phyloP scores from a whole-genome alignment of 371 early-diverging fungal genomes.

The Mucor circinelloides region DNA sequence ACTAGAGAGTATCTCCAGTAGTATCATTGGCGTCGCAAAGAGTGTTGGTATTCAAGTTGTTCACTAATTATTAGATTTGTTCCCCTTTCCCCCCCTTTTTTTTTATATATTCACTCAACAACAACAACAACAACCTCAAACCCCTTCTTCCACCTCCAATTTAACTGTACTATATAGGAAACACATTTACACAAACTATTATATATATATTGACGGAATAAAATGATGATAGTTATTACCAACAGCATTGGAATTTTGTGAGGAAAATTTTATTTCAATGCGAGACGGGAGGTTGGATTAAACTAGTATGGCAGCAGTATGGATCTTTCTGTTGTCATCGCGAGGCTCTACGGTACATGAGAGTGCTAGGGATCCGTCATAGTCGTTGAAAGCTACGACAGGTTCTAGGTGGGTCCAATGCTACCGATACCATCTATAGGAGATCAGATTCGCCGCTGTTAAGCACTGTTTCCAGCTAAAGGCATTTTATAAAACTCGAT shows the following conservation, averaged over 20 bases:
- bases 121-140: background rate
- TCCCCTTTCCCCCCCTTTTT: background rate
- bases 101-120: background rate
- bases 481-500: background rate
- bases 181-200: background rate
- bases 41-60: conserved; percentile 90
- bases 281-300: no score
- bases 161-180: background rate
- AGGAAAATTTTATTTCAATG: background rate
- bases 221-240: background rate
- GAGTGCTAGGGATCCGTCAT: no score
- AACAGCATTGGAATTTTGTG: background rate
- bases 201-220: background rate
- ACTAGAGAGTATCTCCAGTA: conserved; percentile 73
- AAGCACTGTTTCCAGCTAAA: no score
- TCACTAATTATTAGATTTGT: conserved; percentile 34
- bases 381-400: no score
- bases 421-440: no score
- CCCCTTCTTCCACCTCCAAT: no score
- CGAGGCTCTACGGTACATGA: no score
- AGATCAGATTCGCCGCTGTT: no score
- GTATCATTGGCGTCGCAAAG: conserved; percentile 81
- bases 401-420: no score
- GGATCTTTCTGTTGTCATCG: no score
- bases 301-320: no score